Evolutionary conservation across 192 early-diverging fungal species (phyloP), one percentile per base, ranked within the genome.

Genomic region (Coemansia sp.): DNA sequence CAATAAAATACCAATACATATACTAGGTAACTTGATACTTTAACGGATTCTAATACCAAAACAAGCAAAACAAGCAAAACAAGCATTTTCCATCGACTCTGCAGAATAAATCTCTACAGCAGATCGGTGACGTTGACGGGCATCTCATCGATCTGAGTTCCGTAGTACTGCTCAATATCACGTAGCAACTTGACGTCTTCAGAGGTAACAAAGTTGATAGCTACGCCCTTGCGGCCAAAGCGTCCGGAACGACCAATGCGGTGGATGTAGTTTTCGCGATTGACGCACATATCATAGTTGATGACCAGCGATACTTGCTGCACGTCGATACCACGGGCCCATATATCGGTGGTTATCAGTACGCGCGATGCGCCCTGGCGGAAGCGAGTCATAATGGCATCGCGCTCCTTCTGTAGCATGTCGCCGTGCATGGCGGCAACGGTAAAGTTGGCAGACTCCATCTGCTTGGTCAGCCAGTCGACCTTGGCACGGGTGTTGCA

Each of bases 371-470:
- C 72, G 28, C 94, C 93, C 67, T 91, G 88, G 23, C 96, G 82
- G 79, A 99, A 99, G 61, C 95, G 92, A 44, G 86, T 81, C 96
- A 99, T 99, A 45, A 99, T 94, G 15, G 88, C 85, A 59, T 97
- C 95, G 59, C 96, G 87, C 58, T 97, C 93, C 64, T 93, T 90
- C 72, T 97, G 94, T 27, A 91, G 87, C 96, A 99, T 99, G 47
- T 99, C 96, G 67, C 94, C 96, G 71, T 99, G 96, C 96, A 99
- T 96, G 13, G 96, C 81, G 6, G 94, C 91, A 3, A 99, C 95
- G 8, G 96, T 96, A 60, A 99, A 99, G 58, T 97, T 93, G n/a
- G 88, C 87, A 41, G 89, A 89, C 46, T 91, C 82, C 91, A 99
- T 93, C 67, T 96, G 92, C 46, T 87, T 86, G 20, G 96, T 91